Percentiles rank a stretch among this genome's conserved stretches.
Evolutionary conservation across 2,329 filamentous ascomycete genomes (phyloP).

Genomic region (Grosmannia serpens): DNA sequence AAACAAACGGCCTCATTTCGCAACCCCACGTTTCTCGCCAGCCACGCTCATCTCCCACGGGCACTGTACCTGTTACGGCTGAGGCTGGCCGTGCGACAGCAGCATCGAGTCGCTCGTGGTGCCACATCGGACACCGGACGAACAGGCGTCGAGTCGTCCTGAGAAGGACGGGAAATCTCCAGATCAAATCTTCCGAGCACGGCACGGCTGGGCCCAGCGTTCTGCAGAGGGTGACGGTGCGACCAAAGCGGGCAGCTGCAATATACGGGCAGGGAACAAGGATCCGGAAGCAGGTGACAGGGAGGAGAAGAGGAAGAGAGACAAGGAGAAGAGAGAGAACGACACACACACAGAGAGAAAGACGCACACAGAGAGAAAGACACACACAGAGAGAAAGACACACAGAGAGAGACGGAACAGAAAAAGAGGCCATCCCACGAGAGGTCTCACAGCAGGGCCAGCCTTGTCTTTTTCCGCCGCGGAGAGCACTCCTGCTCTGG

Average conservation of each 20-base stretch:
- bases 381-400: too few relatives aligned
- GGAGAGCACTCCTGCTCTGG: background rate
- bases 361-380: background rate
- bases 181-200: background rate
- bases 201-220: background rate
- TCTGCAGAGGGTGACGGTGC: background rate
- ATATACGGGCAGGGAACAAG: background rate
- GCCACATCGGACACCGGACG: constrained; percentile 4
- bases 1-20: background rate
- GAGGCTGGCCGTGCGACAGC: constrained; percentile 4
- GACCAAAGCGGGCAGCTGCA: background rate
- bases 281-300: background rate
- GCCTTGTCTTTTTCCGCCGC: background rate
- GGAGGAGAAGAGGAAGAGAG: background rate
- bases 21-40: background rate
- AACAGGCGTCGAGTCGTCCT: background rate
- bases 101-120: background rate
- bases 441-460: background rate
- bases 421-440: too few relatives aligned
- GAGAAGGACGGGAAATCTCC: background rate
- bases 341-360: background rate
- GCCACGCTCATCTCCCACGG: background rate
- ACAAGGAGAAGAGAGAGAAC: background rate
- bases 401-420: too few relatives aligned
- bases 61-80: background rate